Conservation (phyloP, 2,329 filamentous ascomycete species). For the Pseudopithomyces maydicus region DNA sequence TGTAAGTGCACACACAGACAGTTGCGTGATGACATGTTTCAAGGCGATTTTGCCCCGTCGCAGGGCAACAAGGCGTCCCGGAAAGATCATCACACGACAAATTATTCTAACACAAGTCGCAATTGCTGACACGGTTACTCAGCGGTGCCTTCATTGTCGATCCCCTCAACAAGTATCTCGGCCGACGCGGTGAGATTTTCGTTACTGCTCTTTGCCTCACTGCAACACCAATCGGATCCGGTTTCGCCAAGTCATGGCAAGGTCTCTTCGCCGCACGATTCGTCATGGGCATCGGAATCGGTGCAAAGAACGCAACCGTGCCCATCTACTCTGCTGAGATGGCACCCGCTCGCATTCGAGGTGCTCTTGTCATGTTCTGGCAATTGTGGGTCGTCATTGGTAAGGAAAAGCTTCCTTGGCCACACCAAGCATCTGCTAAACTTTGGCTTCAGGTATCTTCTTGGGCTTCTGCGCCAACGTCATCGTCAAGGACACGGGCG, state of each 20-base stretch:
- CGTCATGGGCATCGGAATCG: slow-evolving; percentile 43
- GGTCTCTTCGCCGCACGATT: slow-evolving; percentile 42
- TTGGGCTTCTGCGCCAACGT: slow-evolving; percentile 56
- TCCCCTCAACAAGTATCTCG: slow-evolving; percentile 45
- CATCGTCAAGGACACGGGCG: slow-evolving; percentile 48
- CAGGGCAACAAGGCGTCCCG: not conserved
- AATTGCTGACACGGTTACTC: slow-evolving; percentile 1
- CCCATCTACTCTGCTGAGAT: slow-evolving; percentile 44
- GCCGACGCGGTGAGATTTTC: slow-evolving; percentile 45
- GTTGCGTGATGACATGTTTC: not conserved
- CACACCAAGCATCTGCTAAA: slow-evolving; percentile 14
- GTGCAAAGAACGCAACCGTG: slow-evolving; percentile 40
- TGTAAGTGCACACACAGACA: slow-evolving; percentile 28
- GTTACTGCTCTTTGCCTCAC: slow-evolving; percentile 42
- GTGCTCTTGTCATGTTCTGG: slow-evolving; percentile 47
- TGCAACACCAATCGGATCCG: slow-evolving; percentile 45
- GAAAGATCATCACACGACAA: not conserved
- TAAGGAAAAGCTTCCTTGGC: slow-evolving; percentile 19
- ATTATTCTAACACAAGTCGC: slow-evolving; percentile 1
- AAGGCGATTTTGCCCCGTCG: not conserved
- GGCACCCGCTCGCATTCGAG: slow-evolving; percentile 40
- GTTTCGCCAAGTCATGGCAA: slow-evolving; percentile 43
- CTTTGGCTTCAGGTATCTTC: slow-evolving; percentile 41
- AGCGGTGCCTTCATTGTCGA: slow-evolving; percentile 41
- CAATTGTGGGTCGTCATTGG: slow-evolving; percentile 47